These are phyloP conservation scores for Fusarium protoensiforme DNA, from an alignment of 2,329 filamentous ascomycete genomes.

Conservation along the genomic window DNA sequence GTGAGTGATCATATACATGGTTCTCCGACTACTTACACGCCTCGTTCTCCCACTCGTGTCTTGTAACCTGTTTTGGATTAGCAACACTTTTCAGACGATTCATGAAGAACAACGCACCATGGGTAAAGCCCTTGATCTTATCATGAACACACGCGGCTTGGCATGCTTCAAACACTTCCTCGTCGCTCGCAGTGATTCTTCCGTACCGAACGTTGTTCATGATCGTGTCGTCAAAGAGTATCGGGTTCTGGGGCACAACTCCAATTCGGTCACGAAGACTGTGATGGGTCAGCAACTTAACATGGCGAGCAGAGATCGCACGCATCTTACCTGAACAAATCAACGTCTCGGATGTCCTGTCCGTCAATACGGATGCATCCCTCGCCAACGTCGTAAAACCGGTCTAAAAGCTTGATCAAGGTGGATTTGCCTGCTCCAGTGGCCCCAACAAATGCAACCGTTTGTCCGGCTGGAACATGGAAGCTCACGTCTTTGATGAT, in stretches of 20 bases:
- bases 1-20: neutral
- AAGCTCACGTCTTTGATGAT: conserved; percentile 67
- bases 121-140: conserved; percentile 64
- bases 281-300: conserved; percentile 34
- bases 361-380: conserved; percentile 67
- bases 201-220: conserved; percentile 71
- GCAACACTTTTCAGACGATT: neutral
- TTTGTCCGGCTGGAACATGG: conserved; percentile 61
- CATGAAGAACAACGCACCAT: conserved; percentile 50
- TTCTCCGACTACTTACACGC: conserved; percentile 51
- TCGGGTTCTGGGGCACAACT: conserved; percentile 66
- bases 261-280: conserved; percentile 66
- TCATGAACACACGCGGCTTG: conserved; percentile 68
- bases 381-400: conserved; percentile 67
- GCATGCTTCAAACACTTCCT: conserved; percentile 66
- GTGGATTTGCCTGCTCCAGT: conserved; percentile 71
- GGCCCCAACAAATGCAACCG: conserved; percentile 69
- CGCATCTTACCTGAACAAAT: conserved; percentile 56
- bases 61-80: conserved; percentile 54
- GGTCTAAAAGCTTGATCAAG: conserved; percentile 66
- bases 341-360: conserved; percentile 66
- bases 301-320: neutral
- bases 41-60: conserved; percentile 62
- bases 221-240: conserved; percentile 68
- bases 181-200: conserved; percentile 63